A percentile compares a stretch with the other conserved stretches of the same genome.
Evolutionary conservation across 1,284 basidiomycete species (phyloP).

Genomic region (Moesziomyces antarcticus): DNA sequence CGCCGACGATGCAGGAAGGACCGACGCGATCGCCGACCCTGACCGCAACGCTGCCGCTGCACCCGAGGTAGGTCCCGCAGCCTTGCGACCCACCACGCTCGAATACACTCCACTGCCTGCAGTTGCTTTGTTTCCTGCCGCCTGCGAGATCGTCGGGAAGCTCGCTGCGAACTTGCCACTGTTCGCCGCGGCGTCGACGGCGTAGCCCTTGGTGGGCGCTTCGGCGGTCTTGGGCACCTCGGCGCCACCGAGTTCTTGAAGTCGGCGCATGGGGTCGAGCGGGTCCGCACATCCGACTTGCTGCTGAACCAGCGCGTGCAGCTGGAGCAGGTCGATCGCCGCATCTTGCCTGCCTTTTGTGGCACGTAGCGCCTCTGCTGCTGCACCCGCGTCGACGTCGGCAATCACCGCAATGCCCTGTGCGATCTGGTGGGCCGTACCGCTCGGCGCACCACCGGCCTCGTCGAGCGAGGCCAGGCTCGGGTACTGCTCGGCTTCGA

Average conservation of each 20-base stretch:
- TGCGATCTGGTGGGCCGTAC: constrained; percentile 41
- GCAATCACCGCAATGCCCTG: constrained; percentile 46
- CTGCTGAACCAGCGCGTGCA: constrained; percentile 46
- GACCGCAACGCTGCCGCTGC: constrained; percentile 37
- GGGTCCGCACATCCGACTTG: constrained; percentile 48
- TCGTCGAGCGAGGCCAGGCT: constrained; percentile 39
- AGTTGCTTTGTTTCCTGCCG: constrained; percentile 7
- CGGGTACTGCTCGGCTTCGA: constrained; percentile 36
- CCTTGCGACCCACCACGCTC: constrained; percentile 30
- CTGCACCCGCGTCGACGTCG: constrained; percentile 6
- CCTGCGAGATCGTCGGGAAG: constrained; percentile 40
- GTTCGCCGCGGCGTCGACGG: constrained; percentile 14
- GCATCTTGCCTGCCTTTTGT: constrained; percentile 61
- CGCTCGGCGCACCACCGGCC: constrained; percentile 26
- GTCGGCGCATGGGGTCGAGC: constrained; percentile 54
- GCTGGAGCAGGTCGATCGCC: constrained; percentile 59
- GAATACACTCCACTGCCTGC: constrained; percentile 21
- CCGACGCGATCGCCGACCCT: constrained; percentile 36
- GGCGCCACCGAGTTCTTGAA: constrained; percentile 23
- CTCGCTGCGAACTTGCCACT: constrained; percentile 25
- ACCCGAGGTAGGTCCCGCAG: constrained; percentile 16
- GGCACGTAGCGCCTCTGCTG: constrained; percentile 48
- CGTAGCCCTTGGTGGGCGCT: constrained; percentile 16
- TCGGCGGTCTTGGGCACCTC: constrained; percentile 35
- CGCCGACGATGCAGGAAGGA: constrained; percentile 50